These are phyloP conservation scores for Flagelloscypha sp. DNA, from an alignment of 768 basidiomycete genomes.

Conservation along the genomic window DNA sequence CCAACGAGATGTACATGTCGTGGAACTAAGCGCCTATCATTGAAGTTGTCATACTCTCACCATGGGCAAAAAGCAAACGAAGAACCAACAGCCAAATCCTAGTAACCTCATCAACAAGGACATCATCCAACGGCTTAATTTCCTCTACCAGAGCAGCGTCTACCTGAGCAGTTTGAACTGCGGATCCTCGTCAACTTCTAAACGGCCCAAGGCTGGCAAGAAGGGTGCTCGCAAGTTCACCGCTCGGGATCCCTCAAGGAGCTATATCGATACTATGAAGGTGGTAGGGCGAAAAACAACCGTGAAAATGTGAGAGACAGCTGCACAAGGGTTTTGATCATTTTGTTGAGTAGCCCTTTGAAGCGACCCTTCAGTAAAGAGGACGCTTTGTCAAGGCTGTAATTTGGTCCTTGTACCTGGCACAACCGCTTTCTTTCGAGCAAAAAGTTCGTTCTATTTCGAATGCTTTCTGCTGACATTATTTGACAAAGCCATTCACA, in stretches of 20 bases:
- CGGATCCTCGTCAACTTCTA: constrained; percentile 6
- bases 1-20: too few species aligned
- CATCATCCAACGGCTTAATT: constrained; percentile 76
- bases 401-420: constrained; percentile 60
- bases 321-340: constrained; percentile 1
- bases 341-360: not conserved
- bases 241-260: constrained; percentile 49
- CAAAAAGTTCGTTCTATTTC: constrained; percentile 43
- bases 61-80: constrained; percentile 64
- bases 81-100: constrained; percentile 49
- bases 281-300: constrained; percentile 67
- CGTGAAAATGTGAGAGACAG: constrained; percentile 56
- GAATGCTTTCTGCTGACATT: not conserved
- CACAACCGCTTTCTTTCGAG: constrained; percentile 50
- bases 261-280: constrained; percentile 60
- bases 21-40: too few species aligned
- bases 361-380: constrained; percentile 81
- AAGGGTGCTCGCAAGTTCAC: too few species aligned
- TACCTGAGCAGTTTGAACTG: constrained; percentile 40
- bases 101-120: constrained; percentile 59
- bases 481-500: constrained; percentile 22
- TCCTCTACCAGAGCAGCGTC: constrained; percentile 74
- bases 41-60: not conserved
- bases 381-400: constrained; percentile 69
- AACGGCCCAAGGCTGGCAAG: not conserved